These are phyloP conservation scores for Cubamyces sp. DNA, from an alignment of 768 basidiomycete species.

Conservation along the genomic window DNA sequence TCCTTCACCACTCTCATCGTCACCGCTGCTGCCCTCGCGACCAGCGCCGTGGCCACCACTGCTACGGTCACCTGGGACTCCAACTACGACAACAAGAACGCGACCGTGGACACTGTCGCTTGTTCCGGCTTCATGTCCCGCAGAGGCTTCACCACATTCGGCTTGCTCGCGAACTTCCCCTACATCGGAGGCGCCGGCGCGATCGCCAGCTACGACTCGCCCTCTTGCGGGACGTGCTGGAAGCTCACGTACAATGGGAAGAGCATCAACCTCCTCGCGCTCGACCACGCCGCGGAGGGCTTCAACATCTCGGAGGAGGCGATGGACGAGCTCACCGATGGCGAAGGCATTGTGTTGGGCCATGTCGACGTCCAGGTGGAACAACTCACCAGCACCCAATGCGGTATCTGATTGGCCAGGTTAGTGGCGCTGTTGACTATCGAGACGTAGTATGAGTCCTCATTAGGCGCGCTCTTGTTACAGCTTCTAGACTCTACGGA, in stretches of 20 bases:
- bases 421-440: too few species aligned
- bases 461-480: too few species aligned
- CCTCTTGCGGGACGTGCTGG: conserved; percentile 42
- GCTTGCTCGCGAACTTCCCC: conserved; percentile 43
- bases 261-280: conserved; percentile 36
- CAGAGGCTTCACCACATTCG: conserved; percentile 41
- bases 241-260: conserved; percentile 33
- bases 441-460: too few species aligned
- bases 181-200: conserved; percentile 40
- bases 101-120: conserved; percentile 37
- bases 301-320: conserved; percentile 42
- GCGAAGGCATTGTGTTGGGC: conserved; percentile 51
- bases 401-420: conserved; percentile 43
- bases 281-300: conserved; percentile 38
- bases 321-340: conserved; percentile 42
- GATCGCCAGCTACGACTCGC: conserved; percentile 35
- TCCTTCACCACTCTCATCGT: conserved; percentile 26
- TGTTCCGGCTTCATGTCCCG: conserved; percentile 45
- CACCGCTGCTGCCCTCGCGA: conserved; percentile 20
- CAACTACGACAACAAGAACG: conserved; percentile 38
- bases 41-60: conserved; percentile 26
- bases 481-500: too few species aligned
- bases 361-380: conserved; percentile 47
- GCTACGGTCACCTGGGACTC: conserved; percentile 40
- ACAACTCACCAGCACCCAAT: conserved; percentile 49